phyloP scores from a whole-genome alignment of 2,329 filamentous ascomycete genomes.

The Shiraia sp. region DNA sequence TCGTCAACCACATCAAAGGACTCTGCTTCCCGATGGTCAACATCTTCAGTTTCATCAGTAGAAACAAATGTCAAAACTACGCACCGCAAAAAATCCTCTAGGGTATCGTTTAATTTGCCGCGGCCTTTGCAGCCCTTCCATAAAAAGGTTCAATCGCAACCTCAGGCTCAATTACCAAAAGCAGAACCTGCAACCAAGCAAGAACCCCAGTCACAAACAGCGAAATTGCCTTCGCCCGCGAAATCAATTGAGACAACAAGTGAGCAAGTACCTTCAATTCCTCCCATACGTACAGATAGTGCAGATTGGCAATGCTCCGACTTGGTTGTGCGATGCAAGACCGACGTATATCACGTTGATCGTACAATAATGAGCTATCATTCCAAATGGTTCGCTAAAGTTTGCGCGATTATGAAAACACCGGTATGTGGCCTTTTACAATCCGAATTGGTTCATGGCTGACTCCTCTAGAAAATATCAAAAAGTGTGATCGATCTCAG shows the following conservation, averaged over 20 bases:
- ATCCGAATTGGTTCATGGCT: neutral
- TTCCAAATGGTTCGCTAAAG: slow-evolving; percentile 34
- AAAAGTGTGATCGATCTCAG: slow-evolving; percentile 34
- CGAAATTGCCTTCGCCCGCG: too few relatives aligned
- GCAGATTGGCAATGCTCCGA: slow-evolving; percentile 29
- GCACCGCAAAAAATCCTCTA: slow-evolving; percentile 18
- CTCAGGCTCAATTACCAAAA: slow-evolving; percentile 1
- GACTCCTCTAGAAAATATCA: slow-evolving; percentile 22
- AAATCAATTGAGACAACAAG: neutral
- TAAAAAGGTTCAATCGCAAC: slow-evolving; percentile 12
- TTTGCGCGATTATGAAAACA: slow-evolving; percentile 30
- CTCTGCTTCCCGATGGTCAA: slow-evolving; percentile 7
- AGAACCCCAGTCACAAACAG: neutral
- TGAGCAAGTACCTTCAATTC: slow-evolving; percentile 1
- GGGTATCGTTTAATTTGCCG: slow-evolving; percentile 7
- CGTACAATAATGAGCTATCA: slow-evolving; percentile 36
- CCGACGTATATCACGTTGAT: slow-evolving; percentile 36
- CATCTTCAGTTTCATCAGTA: slow-evolving; percentile 16
- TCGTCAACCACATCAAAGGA: slow-evolving; percentile 14
- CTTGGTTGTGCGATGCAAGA: slow-evolving; percentile 30
- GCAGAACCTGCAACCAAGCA: neutral
- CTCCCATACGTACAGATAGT: neutral
- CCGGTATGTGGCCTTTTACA: slow-evolving; percentile 12
- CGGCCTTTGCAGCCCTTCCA: slow-evolving; percentile 16
- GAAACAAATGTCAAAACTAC: slow-evolving; percentile 6